Evolutionary conservation across 441 rosid genomes (phyloP).

Genomic region (Manihot esculenta): DNA sequence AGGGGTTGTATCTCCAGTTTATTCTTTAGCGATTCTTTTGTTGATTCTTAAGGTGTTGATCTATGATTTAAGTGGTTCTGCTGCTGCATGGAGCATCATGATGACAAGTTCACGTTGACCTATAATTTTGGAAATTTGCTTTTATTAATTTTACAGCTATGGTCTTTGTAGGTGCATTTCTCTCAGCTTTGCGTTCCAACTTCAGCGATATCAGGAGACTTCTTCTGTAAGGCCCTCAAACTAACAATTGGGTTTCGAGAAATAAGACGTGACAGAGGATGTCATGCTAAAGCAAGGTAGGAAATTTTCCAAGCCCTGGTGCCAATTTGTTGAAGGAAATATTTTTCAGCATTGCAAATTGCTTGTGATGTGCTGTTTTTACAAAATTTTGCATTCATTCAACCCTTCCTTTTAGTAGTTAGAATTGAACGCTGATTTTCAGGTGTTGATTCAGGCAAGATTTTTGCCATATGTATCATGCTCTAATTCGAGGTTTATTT

Average conservation of each 20-base stretch:
- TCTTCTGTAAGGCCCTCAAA: slow-evolving; percentile 48
- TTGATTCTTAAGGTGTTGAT: not conserved
- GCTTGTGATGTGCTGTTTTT: not conserved
- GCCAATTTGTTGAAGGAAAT: too few relatives aligned
- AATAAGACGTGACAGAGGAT: slow-evolving; percentile 12
- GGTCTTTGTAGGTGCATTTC: slow-evolving; percentile 70
- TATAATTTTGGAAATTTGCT: not conserved
- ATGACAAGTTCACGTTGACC: too few relatives aligned
- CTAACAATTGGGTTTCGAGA: slow-evolving; percentile 11
- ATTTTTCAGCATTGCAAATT: not conserved
- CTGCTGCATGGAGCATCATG: not conserved
- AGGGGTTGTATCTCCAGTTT: not conserved
- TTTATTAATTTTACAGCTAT: slow-evolving; percentile 2
- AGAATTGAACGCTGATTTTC: not conserved
- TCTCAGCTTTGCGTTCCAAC: slow-evolving; percentile 66
- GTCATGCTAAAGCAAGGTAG: slow-evolving; percentile 8
- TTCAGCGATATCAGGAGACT: slow-evolving; percentile 84
- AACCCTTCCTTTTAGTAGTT: not conserved
- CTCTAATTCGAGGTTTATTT: not conserved
- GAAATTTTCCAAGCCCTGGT: slow-evolving; percentile 3
- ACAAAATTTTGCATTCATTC: not conserved
- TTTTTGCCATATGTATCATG: not conserved
- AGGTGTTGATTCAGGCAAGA: not conserved
- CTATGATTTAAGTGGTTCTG: not conserved
- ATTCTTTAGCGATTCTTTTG: too few relatives aligned